Base-by-base conservation (phyloP, 2,329 filamentous ascomycete species). In the Sporothrix curviconia region DNA sequence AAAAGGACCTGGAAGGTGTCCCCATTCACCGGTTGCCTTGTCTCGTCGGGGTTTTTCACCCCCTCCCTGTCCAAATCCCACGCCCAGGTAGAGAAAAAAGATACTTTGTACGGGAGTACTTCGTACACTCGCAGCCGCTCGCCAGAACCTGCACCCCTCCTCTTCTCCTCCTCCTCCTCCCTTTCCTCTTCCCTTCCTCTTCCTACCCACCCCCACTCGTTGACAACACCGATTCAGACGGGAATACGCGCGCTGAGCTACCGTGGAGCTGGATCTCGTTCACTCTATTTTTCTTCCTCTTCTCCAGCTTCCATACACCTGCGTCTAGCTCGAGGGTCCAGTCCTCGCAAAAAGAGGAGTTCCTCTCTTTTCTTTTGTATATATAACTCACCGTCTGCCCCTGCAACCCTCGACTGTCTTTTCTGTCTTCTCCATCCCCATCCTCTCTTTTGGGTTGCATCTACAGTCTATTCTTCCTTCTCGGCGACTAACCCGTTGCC, bases 251-350 rank as follows among this genome's bases (percentile, higher is more conserved):
- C 52, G 42, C 39, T 49, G 52, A 40, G 14, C 36, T 62, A 61
- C 59, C 60, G 59, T 59, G 56, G 60, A 56, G 34, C 50, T 60
- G 60, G 60, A 60, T 59, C 53, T 44, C 43, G 19, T 28, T 37
- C 42, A 24, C 40, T 39, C 22, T 28, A 30, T 34, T 36, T 36
- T 54, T 57, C 14, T 6, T 15, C 7, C 50, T 43, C n/a, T 7
- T 37, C 30, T 42, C 15, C 42, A 37, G 36, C 25, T 58, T 42
- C 42, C n/a, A 39, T 54, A 25, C 51, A 50, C 56, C 43, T 43
- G 36, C 50, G 22, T 47, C 42, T 36, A 46, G 39, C 32, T 55
- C 11, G 37, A 34, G 12, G 15, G n/a, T 32, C 19, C 17, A 43
- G 39, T 44, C 19, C 17, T 40, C n/a, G n/a, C n/a, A n/a, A 40